A percentile compares a stretch with the other conserved stretches of the same genome.
phyloP scores from a whole-genome alignment of 2,329 filamentous ascomycete genomes.

The Verticillium albo-atrum region DNA sequence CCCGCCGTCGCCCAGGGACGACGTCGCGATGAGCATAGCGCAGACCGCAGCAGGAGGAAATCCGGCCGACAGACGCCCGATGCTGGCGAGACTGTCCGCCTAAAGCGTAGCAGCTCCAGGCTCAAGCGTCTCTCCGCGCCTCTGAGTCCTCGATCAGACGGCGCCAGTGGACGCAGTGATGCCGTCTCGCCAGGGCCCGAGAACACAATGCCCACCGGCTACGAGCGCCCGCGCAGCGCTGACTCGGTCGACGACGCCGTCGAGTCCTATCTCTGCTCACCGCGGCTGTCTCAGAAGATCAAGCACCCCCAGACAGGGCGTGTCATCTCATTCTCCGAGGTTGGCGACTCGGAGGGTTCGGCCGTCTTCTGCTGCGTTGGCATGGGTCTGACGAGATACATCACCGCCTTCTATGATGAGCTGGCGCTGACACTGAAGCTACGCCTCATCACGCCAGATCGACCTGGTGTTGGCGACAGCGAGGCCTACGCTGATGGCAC shows the following conservation, averaged over 20 bases:
- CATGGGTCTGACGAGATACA: constrained; percentile 94
- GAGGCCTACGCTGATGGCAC: constrained; percentile 78
- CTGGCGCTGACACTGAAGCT: constrained; percentile 83
- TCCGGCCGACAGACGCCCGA: constrained; percentile 48
- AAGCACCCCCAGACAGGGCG: constrained; percentile 80
- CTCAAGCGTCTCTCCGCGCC: constrained; percentile 54
- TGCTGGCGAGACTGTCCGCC: constrained; percentile 34
- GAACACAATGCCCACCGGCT: constrained; percentile 40
- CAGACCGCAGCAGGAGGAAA: constrained; percentile 38
- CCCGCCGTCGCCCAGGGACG: constrained; percentile 62
- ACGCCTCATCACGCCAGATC: constrained; percentile 87
- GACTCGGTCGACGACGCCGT: constrained; percentile 90
- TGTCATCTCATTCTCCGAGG: constrained; percentile 91
- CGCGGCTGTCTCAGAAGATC: constrained; percentile 83
- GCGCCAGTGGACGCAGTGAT: constrained; percentile 17
- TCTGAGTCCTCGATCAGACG: constrained; percentile 35
- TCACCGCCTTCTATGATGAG: constrained; percentile 97
- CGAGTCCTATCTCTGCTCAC: constrained; percentile 75
- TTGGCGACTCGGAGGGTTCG: constrained; percentile 85
- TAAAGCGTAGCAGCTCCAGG: constrained; percentile 53
- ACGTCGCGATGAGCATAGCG: constrained; percentile 44
- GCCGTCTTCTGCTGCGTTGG: constrained; percentile 96
- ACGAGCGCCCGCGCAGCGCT: constrained; percentile 71
- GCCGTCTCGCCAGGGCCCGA: constrained; percentile 12
- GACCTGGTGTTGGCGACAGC: constrained; percentile 90